phyloP scores from a whole-genome alignment of 1,139 yeast genomes.

The Geotrichum candidum region DNA sequence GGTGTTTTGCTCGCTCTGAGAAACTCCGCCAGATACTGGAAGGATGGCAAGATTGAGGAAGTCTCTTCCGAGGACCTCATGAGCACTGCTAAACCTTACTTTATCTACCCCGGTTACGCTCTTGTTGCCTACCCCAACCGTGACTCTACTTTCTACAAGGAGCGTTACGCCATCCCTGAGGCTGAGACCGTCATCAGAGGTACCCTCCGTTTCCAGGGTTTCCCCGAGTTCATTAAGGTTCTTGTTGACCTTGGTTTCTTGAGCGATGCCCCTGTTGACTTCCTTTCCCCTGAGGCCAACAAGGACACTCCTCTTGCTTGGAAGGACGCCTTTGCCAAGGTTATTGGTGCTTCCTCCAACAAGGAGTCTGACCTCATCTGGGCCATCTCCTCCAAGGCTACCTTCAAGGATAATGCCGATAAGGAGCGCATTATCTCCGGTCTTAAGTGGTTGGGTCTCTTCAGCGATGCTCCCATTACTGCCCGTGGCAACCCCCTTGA shows the following conservation, averaged over 20 bases:
- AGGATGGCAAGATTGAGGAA: slow-evolving; percentile 74
- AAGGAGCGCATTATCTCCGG: slow-evolving; percentile 84
- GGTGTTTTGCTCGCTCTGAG: slow-evolving; percentile 94
- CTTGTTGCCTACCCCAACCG: slow-evolving; percentile 96
- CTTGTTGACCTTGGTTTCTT: slow-evolving; percentile 91
- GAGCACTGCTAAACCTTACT: slow-evolving; percentile 93
- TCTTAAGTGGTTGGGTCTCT: slow-evolving; percentile 88
- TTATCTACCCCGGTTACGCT: slow-evolving; percentile 91
- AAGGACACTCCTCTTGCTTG: slow-evolving; percentile 53
- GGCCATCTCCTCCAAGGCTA: slow-evolving; percentile 70
- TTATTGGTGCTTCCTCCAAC: slow-evolving; percentile 67
- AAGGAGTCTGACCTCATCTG: slow-evolving; percentile 67
- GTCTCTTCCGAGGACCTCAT: slow-evolving; percentile 86
- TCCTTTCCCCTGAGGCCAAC: slow-evolving; percentile 39
- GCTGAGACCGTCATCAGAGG: slow-evolving; percentile 97
- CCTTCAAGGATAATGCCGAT: slow-evolving; percentile 75
- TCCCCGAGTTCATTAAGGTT: slow-evolving; percentile 95
- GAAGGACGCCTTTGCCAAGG: slow-evolving; percentile 79
- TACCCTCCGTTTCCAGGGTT: slow-evolving; percentile 94
- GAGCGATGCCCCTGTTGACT: slow-evolving; percentile 62
- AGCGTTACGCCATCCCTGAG: slow-evolving; percentile 89
- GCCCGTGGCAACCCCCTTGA: slow-evolving; percentile 95
- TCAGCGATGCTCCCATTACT: slow-evolving; percentile 65
- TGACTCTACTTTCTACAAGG: slow-evolving; percentile 91
- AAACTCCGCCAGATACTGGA: slow-evolving; percentile 85